phyloP scores from a whole-genome alignment of 306 rosid genomes.

The Acacia acuminata region DNA sequence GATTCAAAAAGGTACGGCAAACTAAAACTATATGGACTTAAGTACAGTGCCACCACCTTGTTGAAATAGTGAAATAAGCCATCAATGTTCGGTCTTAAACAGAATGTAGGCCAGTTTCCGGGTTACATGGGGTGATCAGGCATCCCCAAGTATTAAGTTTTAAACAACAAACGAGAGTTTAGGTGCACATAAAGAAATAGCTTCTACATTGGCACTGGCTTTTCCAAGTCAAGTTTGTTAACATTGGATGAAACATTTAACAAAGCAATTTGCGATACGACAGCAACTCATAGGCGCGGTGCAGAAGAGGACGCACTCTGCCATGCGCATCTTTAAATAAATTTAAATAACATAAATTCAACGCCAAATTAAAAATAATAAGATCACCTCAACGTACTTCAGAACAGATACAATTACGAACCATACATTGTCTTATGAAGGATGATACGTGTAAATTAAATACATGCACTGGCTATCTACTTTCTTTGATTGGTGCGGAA shows the following conservation, averaged over 20 bases:
- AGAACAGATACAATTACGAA: constrained; percentile 21
- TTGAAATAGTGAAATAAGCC: not conserved
- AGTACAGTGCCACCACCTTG: not conserved
- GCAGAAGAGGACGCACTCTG: not conserved
- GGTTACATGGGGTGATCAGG: not conserved
- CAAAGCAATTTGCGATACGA: not conserved
- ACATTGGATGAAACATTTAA: not conserved
- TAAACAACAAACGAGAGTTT: too few relatives aligned
- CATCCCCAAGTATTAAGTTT: not conserved
- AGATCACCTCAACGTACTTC: constrained; percentile 21
- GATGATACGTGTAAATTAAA: constrained; percentile 19
- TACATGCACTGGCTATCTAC: constrained; percentile 18
- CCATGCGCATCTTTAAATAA: not conserved
- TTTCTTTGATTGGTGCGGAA: constrained; percentile 16
- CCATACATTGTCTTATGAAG: constrained; percentile 25
- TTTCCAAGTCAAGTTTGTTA: not conserved
- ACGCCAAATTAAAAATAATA: not conserved
- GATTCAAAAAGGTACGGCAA: not conserved
- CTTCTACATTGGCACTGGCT: not conserved
- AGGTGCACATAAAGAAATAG: too few relatives aligned
- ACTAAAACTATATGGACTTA: not conserved
- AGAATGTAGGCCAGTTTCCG: not conserved
- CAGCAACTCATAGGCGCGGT: not conserved
- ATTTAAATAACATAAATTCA: too few relatives aligned
- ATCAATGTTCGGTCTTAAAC: not conserved